Evolutionary conservation across 140 eudicot genomes (phyloP).

Genomic region (Flaveria floridana): DNA sequence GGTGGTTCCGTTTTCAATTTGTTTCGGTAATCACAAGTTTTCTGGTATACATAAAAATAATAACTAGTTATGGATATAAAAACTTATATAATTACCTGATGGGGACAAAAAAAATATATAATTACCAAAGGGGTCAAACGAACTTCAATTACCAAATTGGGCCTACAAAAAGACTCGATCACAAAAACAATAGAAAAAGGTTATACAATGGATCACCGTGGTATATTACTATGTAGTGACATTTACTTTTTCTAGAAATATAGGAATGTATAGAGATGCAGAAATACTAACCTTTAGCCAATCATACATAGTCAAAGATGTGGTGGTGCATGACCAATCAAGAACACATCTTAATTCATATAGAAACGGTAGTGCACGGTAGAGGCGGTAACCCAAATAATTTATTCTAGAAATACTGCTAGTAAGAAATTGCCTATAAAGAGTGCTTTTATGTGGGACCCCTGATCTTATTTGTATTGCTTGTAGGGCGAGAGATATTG

Average conservation of each 20-base stretch:
- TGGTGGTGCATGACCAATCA: conserved; percentile 99
- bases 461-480: conserved; percentile 91
- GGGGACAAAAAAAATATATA: not conserved
- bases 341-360: conserved; percentile 96
- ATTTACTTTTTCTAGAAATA: not conserved
- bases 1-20: not conserved
- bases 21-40: not conserved
- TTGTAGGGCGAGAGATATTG: conserved; percentile 82
- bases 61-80: not conserved
- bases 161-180: conserved; percentile 5
- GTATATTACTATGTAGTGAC: conserved; percentile 11
- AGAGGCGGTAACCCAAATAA: conserved; percentile 82
- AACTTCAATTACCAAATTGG: conserved; percentile 1
- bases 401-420: conserved; percentile 79
- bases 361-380: conserved; percentile 92
- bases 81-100: not conserved
- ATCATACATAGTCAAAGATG: conserved; percentile 97
- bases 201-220: conserved; percentile 1
- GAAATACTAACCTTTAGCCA: conserved; percentile 89
- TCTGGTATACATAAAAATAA: not conserved
- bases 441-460: conserved; percentile 88
- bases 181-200: not conserved
- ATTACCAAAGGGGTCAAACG: not conserved
- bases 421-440: conserved; percentile 93
- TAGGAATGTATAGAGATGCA: not conserved